Evolutionary conservation across 1,284 basidiomycete species (phyloP).

Genomic region (Coniferiporia weirii): DNA sequence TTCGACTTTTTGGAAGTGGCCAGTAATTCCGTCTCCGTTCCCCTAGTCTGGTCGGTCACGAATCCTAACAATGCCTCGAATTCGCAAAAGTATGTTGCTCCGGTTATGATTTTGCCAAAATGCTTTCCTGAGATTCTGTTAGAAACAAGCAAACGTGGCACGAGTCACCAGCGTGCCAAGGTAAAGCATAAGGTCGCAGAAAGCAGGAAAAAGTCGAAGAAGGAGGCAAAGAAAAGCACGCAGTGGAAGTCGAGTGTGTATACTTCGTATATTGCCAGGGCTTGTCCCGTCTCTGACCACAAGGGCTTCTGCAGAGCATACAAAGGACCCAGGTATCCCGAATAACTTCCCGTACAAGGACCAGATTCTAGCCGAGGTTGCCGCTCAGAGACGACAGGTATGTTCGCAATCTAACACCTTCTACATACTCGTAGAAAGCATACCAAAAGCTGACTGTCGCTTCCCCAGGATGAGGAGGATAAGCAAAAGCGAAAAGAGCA

Average conservation of each 20-base stretch:
- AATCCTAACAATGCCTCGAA: constrained; percentile 54
- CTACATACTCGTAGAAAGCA: neutral
- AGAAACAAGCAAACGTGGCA: constrained; percentile 84
- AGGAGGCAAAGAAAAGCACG: constrained; percentile 76
- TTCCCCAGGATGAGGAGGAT: constrained; percentile 56
- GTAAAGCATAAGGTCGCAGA: constrained; percentile 80
- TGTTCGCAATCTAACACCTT: constrained; percentile 21
- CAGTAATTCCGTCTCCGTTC: neutral
- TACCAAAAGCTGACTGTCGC: neutral
- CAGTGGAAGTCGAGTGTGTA: constrained; percentile 90
- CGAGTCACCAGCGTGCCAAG: constrained; percentile 71
- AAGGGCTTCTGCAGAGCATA: constrained; percentile 45
- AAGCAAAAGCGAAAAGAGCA: constrained; percentile 61
- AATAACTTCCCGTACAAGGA: constrained; percentile 97
- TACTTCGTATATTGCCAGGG: neutral
- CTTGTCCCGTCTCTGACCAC: neutral
- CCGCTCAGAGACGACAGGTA: constrained; percentile 71
- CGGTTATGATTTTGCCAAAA: neutral
- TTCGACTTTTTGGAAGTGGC: constrained; percentile 1
- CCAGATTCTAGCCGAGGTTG: constrained; percentile 88
- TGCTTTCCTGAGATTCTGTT: constrained; percentile 17
- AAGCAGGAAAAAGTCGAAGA: constrained; percentile 72
- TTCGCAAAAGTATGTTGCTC: constrained; percentile 59
- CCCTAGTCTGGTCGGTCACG: neutral
- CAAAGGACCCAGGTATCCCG: constrained; percentile 94